Conservation (phyloP, 306 rosid genomes). For the Malus sieversii region DNA sequence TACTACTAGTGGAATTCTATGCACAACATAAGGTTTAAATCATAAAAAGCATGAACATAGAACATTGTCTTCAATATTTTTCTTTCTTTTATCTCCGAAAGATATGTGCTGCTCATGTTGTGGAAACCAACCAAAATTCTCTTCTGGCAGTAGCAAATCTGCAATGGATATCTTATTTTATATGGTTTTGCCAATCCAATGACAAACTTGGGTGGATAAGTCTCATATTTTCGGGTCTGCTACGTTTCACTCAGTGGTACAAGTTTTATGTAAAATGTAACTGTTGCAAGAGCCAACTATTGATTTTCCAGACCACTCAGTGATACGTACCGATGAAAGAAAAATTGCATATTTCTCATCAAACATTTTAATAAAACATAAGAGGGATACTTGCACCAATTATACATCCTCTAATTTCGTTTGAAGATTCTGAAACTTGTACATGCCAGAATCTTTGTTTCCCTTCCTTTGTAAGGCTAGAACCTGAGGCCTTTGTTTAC, state of each 20-base stretch:
- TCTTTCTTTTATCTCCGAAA: not conserved
- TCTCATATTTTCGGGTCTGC: not conserved
- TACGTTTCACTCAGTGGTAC: not conserved
- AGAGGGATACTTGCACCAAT: not conserved
- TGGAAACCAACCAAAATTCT: not conserved
- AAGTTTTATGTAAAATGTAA: no score
- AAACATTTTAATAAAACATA: not conserved
- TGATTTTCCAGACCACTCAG: no score
- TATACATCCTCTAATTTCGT: not conserved
- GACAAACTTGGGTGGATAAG: not conserved
- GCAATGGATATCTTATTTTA: not conserved
- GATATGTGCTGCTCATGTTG: not conserved
- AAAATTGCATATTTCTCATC: not conserved
- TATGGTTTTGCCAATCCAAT: not conserved
- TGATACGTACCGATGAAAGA: no score
- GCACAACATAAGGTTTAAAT: conserved; percentile 21
- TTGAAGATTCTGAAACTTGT: not conserved
- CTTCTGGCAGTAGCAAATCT: not conserved
- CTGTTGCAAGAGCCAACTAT: no score
- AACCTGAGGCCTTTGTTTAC: not conserved
- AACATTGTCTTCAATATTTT: not conserved
- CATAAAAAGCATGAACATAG: not conserved
- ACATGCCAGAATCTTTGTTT: not conserved
- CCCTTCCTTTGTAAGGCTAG: not conserved
- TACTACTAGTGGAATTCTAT: conserved; percentile 22